Conservation (phyloP, 2,329 filamentous ascomycete species). For the Fusarium neocosmosporiellum region DNA sequence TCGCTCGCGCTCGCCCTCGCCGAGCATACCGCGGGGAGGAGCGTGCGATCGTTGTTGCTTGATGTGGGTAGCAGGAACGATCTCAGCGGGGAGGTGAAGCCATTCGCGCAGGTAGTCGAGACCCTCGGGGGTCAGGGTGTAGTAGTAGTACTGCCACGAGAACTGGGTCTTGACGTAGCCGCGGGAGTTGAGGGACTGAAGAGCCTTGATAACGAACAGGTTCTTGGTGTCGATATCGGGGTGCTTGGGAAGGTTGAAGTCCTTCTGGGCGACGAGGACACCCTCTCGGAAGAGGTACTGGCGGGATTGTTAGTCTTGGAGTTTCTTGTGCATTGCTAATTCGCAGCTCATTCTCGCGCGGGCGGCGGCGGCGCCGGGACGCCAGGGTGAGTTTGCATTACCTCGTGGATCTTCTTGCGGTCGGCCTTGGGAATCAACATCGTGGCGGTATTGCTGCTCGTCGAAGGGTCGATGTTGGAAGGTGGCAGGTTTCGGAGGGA, state of each 20-base stretch:
- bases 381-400: slow-evolving; percentile 43
- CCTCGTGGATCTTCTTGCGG: slow-evolving; percentile 99
- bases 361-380: slow-evolving; percentile 12
- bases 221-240: slow-evolving; percentile 99
- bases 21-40: slow-evolving; percentile 98
- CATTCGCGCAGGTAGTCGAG: slow-evolving; percentile 99
- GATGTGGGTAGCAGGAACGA: slow-evolving; percentile 99
- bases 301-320: slow-evolving; percentile 39
- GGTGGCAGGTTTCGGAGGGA: slow-evolving; percentile 53
- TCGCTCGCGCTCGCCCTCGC: slow-evolving; percentile 83
- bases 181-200: slow-evolving; percentile 97
- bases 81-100: slow-evolving; percentile 99
- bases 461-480: slow-evolving; percentile 62
- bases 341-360: slow-evolving; percentile 17
- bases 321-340: slow-evolving; percentile 32
- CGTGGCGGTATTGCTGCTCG: slow-evolving; percentile 67
- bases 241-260: slow-evolving; percentile 99
- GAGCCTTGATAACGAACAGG: slow-evolving; percentile 99
- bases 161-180: slow-evolving; percentile 99
- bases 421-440: slow-evolving; percentile 99
- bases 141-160: slow-evolving; percentile 99
- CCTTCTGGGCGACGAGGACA: slow-evolving; percentile 98
- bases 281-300: slow-evolving; percentile 96
- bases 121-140: slow-evolving; percentile 99
- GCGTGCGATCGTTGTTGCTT: slow-evolving; percentile 99